Percentiles rank a stretch among this genome's conserved stretches.
Conservation (phyloP, 2,329 filamentous ascomycete genomes). For the Claviceps sp. region DNA sequence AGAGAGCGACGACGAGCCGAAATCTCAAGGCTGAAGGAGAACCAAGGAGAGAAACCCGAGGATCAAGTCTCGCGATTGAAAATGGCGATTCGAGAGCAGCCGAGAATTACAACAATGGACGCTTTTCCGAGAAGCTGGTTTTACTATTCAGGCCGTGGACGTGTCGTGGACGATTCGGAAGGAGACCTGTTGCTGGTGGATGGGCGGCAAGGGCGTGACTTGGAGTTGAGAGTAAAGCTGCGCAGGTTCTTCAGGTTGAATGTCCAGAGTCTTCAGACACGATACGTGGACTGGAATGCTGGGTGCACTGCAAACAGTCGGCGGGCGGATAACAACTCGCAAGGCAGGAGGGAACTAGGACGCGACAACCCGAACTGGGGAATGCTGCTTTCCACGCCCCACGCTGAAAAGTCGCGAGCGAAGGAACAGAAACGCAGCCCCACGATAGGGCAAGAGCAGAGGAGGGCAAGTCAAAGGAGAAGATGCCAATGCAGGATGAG, state of each 20-base stretch:
- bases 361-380: background rate
- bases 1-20: background rate
- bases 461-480: background rate
- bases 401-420: background rate
- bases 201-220: background rate
- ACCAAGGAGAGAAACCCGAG: background rate
- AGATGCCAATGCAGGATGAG: background rate
- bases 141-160: background rate
- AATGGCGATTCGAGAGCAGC: background rate
- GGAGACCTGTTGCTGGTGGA: background rate
- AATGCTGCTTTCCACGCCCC: constrained; percentile 1
- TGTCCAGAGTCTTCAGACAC: background rate
- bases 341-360: background rate
- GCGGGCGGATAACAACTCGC: constrained; percentile 1
- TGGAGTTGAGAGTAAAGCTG: background rate
- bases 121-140: background rate
- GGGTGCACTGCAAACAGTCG: constrained; percentile 6
- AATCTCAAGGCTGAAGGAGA: background rate
- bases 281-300: constrained; percentile 8
- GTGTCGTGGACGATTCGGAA: background rate
- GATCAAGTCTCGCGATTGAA: background rate
- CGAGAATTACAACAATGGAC: background rate
- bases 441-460: constrained; percentile 1
- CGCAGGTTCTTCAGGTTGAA: constrained; percentile 1
- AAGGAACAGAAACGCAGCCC: background rate